These are phyloP conservation scores for Vararia minispora DNA, from an alignment of 768 basidiomycete genomes.

Conservation along the genomic window DNA sequence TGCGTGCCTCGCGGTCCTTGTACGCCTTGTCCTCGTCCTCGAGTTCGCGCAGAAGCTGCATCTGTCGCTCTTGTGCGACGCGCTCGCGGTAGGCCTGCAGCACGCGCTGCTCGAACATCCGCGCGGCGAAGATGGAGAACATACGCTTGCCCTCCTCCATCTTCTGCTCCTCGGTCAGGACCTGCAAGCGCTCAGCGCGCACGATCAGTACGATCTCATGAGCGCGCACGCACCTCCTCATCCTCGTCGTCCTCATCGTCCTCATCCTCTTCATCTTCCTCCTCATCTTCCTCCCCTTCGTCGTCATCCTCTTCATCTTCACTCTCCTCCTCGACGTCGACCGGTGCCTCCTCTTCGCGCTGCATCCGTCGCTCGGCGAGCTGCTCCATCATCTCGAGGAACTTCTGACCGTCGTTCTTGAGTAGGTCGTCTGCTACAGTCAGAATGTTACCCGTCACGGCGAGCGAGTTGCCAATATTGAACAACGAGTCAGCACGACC, in stretches of 20 bases:
- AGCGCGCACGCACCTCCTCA: constrained; percentile 19
- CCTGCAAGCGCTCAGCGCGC: constrained; percentile 34
- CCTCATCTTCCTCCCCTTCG: constrained; percentile 37
- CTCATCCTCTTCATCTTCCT: constrained; percentile 40
- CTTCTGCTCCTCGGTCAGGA: constrained; percentile 92
- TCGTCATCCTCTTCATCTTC: constrained; percentile 42
- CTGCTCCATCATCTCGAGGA: constrained; percentile 99
- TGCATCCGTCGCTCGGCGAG: constrained; percentile 90
- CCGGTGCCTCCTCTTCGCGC: constrained; percentile 62
- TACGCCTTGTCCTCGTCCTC: constrained; percentile 88
- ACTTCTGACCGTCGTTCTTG: constrained; percentile 98
- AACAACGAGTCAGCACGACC: constrained; percentile 62
- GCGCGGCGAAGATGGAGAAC: constrained; percentile 99
- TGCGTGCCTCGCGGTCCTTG: constrained; percentile 85
- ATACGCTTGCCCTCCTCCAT: constrained; percentile 99
- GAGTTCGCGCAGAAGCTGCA: constrained; percentile 86
- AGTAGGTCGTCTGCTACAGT: constrained; percentile 98
- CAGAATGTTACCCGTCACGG: constrained; percentile 87
- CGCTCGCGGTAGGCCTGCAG: constrained; percentile 93
- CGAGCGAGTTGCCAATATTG: constrained; percentile 72
- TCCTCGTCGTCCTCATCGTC: constrained; percentile 41
- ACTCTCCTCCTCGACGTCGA: constrained; percentile 32
- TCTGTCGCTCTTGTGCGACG: constrained; percentile 91
- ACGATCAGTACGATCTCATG: constrained; percentile 5
- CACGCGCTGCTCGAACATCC: constrained; percentile 99